Evolutionary conservation across 768 basidiomycete genomes (phyloP), one percentile per base, ranked within the genome.

Genomic region (Scleroderma citrinum): DNA sequence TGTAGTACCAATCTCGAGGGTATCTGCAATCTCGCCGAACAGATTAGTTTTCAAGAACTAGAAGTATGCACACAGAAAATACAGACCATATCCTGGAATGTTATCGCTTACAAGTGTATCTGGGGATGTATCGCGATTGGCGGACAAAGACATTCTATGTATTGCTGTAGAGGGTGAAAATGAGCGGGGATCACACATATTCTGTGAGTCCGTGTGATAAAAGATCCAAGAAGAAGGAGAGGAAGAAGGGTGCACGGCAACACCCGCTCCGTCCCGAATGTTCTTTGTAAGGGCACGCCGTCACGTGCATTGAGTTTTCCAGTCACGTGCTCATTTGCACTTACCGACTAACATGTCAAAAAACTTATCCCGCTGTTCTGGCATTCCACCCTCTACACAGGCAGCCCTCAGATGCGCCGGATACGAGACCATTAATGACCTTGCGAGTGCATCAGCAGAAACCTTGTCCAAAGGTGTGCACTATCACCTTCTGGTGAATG

Each of bases 371-470:
- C 45, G 78, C 75, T 40, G 64, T 76, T 47, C 67, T 65, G 50
- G 61, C 8, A 69, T 83, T 13, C 71, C 80, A 3, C 62, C 67
- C 8, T 66, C 75, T 20, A 71, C 72, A 2, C 69, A 80, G 29
- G 65, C 69, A 14, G 72, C 72, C 3, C 67, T 85, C 30, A 69
- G 69, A 39, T 69, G 67, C 34, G 73, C 76, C 34, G 83, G 83
- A 6, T 86, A 83, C 56, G 75, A 80, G 58, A 80, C 74, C 7
- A 56, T 80, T 3, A 67, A 75, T 44, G 84, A 87, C 55, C 56
- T 86, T 7, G 60, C 61, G 14, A 60, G 62, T 7, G 59, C 67
- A 2, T 71, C 76, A 2, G 66, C 72, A 4, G 76, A 80, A 47
- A 52, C 56, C n/a, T 59, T 85, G 19, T 71, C 78, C 20, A 67